Base-by-base conservation (phyloP, 768 basidiomycete species). In the Pleurotus giganteus region DNA sequence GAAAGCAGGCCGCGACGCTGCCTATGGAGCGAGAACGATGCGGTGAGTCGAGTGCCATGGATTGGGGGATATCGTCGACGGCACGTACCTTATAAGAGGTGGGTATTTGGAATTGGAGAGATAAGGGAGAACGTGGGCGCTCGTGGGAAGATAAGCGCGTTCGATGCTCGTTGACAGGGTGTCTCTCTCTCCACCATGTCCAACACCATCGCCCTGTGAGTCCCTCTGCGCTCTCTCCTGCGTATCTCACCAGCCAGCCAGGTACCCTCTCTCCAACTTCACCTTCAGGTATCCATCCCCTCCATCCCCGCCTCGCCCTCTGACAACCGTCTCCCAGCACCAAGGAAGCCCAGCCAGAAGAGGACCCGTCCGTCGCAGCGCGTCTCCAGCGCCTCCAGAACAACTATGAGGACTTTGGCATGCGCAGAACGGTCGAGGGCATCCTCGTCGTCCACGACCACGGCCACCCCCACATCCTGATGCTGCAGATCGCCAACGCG, bases 401-500 rank as follows among this genome's bases (percentile, higher is more conserved):
- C 67, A 96, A 98, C 70, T 98, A 95, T 81, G 91, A 93, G 67
- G 92, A 96, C 69, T 94, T 88, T 69, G 97, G 97, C 7, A 96
- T 98, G 91, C 83, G 97, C 15, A 78, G 94, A 17, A 97, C 96
- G 0, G 95, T 97, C 6, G 95, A 97, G 65, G 93, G 85, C 43
- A 84, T 91, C 47, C 78, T 92, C 4, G 88, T 95, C 54, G 94
- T 94, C 4, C 92, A 97, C 71, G 94, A 98, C 67, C 95, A 98
- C 62, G 96, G 95, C 0, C 93, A 96, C 65, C 95, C 96, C 1
- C 96, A 99, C 65, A 93, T 98, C 58, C 84, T 99, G 60, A 94
- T 98, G 88, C 82, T 98, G 4, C 97, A 98, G 66, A 97, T 99
- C 66, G 97, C 95, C 19, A 98, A 97, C 69, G 94, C 94, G 13